Base-by-base conservation (phyloP, 257 asterid genomes). In the Scutellaria minor region DNA sequence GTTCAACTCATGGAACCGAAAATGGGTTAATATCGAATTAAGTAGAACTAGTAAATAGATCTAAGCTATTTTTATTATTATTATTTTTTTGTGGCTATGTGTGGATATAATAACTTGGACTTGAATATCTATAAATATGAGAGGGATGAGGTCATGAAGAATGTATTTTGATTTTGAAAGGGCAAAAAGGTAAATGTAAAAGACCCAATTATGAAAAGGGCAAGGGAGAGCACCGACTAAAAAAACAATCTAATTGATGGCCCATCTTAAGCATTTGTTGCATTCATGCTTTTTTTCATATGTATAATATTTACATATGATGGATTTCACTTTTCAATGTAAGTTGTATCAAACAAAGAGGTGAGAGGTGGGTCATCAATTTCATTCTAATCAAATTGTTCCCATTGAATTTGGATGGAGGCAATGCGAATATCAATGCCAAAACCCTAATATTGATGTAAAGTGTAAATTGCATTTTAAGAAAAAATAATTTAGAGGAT, bases 351-450 rank as follows among this genome's bases (percentile, higher is more conserved):
- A 31, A 31, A 31, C 44, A 12, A 24, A 71, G 40, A 22, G 40
- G 11, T n/a, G 37, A 10, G 31, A 9, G 52, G 64, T 41, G 75
- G 72, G 47, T 35, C 72, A 44, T 31, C 45, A 69, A 70, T 56
- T 69, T 54, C 61, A 37, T 70, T 20, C 40, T 63, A 76, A 70
- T 35, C 61, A 61, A 31, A 41, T 35, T 73, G 55, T 52, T 53
- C 47, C 64, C 74, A 75, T 53, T 76, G 71, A 70, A 70, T 62
- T 76, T 61, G 59, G 58, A 24, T 52, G 63, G 37, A 42, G 66
- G 10, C 66, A 62, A 61, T 40, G 15, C 39, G 37, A 60, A 37
- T 60, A 11, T 53, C 9, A 18, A 53, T 53, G 59, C 27, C 35
- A 6, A 53, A 20, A 53, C 12, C 31, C 3, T 48, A 12, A 13